Conservation (phyloP, 2,329 filamentous ascomycete genomes). For the Fusarium robinianum region DNA sequence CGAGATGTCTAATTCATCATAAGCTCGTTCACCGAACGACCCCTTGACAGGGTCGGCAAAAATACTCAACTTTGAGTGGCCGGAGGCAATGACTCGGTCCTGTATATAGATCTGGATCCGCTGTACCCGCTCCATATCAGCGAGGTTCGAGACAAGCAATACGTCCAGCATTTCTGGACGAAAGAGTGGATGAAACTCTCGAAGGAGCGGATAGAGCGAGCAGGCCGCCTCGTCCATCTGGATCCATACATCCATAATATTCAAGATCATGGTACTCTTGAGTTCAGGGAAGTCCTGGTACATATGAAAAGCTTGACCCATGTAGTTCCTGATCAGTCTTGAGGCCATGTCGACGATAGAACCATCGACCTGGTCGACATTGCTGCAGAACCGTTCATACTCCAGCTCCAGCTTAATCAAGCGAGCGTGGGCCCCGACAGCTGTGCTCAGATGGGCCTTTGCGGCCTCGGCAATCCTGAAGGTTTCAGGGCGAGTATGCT, state of each 20-base stretch:
- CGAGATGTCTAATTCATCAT: conserved; percentile 29
- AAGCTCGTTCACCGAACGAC: conserved; percentile 37
- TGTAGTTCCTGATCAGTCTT: conserved; percentile 13
- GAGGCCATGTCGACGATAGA: conserved; percentile 8
- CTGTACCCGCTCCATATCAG: conserved; percentile 27
- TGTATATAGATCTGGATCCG: conserved; percentile 29
- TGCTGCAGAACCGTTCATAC: conserved; percentile 10
- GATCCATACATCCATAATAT: conserved; percentile 33
- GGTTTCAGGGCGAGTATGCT: not conserved
- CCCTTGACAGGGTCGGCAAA: conserved; percentile 33
- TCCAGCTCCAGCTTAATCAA: conserved; percentile 21
- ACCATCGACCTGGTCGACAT: not conserved
- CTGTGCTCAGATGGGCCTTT: conserved; percentile 24
- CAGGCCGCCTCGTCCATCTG: conserved; percentile 28
- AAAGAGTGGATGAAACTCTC: conserved; percentile 30
- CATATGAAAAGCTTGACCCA: conserved; percentile 6
- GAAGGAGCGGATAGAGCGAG: conserved; percentile 24
- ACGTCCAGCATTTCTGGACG: conserved; percentile 31
- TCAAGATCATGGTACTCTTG: conserved; percentile 28
- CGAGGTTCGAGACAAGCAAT: conserved; percentile 19
- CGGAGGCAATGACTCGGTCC: conserved; percentile 21
- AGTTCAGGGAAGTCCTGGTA: conserved; percentile 26
- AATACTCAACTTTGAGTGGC: conserved; percentile 19
- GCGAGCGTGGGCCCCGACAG: conserved; percentile 16
- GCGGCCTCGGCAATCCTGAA: conserved; percentile 24